Conservation (phyloP, 2,329 filamentous ascomycete genomes). For the Neoascochyta sp. region DNA sequence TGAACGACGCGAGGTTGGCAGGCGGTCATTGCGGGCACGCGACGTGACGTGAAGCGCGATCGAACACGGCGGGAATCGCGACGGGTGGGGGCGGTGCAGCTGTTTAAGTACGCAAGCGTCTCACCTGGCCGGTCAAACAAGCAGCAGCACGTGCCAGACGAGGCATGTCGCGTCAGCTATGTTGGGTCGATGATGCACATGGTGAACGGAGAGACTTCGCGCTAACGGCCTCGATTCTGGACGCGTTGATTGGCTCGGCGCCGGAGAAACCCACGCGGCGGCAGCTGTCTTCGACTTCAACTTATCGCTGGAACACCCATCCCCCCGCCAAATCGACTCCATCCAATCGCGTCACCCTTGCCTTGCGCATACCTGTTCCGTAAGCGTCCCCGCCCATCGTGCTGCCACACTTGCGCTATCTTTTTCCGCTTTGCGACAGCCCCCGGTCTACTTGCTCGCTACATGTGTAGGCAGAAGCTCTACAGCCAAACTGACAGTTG, state of each 20-base stretch:
- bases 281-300: slow-evolving; percentile 25
- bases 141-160: slow-evolving; percentile 16
- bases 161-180: too few relatives aligned
- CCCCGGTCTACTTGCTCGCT: slow-evolving; percentile 5
- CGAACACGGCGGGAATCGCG: slow-evolving; percentile 5
- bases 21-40: slow-evolving; percentile 38
- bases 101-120: slow-evolving; percentile 8
- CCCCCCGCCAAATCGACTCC: slow-evolving; percentile 21
- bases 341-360: slow-evolving; percentile 30
- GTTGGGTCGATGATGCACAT: too few relatives aligned
- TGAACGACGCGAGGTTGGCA: slow-evolving; percentile 35
- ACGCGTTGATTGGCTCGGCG: too few relatives aligned
- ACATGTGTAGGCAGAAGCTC: slow-evolving; percentile 19
- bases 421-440: slow-evolving; percentile 10
- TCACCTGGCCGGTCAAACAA: too few relatives aligned
- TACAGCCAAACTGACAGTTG: slow-evolving; percentile 20
- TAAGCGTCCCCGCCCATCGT: too few relatives aligned
- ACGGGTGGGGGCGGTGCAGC: slow-evolving; percentile 5
- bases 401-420: slow-evolving; percentile 16
- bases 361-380: too few relatives aligned
- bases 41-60: slow-evolving; percentile 15
- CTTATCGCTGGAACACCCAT: slow-evolving; percentile 19
- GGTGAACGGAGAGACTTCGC: too few relatives aligned
- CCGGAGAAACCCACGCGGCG: too few relatives aligned
- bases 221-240: too few relatives aligned